Percentiles rank a stretch among this genome's conserved stretches.
phyloP scores from a whole-genome alignment of 2,329 filamentous ascomycete genomes.

The Beauveria rudraprayagi region DNA sequence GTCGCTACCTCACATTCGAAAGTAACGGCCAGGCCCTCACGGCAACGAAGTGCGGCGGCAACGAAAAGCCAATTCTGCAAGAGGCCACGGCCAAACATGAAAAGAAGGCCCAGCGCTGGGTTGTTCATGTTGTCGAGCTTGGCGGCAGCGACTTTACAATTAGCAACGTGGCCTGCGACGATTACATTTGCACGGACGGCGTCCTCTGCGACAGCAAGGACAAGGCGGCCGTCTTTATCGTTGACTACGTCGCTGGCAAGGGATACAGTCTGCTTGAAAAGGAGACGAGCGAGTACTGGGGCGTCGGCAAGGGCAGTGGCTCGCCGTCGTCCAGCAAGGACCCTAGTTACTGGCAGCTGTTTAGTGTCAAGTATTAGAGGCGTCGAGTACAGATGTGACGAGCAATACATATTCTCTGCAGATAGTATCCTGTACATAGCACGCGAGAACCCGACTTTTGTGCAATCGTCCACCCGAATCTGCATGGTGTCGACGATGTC shows the following conservation, averaged over 20 bases:
- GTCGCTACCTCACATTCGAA: constrained; percentile 45
- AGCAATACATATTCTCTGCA: background rate
- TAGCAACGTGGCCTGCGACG: constrained; percentile 17
- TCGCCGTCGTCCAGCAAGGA: background rate
- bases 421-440: background rate
- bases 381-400: background rate
- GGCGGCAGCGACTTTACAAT: constrained; percentile 23
- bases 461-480: background rate
- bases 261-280: constrained; percentile 16
- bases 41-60: constrained; percentile 19
- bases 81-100: constrained; percentile 28
- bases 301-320: background rate
- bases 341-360: constrained; percentile 6
- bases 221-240: constrained; percentile 14
- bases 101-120: constrained; percentile 37
- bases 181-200: constrained; percentile 16
- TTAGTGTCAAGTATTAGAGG: constrained; percentile 10
- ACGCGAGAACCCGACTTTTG: background rate
- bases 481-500: background rate
- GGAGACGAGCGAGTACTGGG: constrained; percentile 6
- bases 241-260: constrained; percentile 15
- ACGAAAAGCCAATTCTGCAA: constrained; percentile 16
- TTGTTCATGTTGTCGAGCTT: constrained; percentile 32
- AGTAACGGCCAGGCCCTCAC: constrained; percentile 34
- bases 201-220: constrained; percentile 11